Base-by-base conservation (phyloP, 2,329 filamentous ascomycete species). In the Diplodia corticola region DNA sequence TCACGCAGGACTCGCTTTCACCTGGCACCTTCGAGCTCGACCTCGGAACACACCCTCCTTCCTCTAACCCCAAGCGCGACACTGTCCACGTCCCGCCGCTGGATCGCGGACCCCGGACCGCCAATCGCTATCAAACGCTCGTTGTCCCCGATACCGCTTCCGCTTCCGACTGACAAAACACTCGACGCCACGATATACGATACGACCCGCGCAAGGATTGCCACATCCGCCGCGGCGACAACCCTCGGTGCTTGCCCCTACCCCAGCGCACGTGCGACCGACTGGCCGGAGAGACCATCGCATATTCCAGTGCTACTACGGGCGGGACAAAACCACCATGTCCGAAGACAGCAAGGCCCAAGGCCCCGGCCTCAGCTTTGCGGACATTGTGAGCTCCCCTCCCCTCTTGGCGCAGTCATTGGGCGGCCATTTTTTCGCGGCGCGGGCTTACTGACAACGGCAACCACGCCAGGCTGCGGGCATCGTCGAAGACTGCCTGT, bases 401-500 rank as follows among this genome's bases (percentile, higher is more conserved):
- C 20, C n/a, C 40, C 40, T n/a, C 33, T 35, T 10, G 33, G 40
- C 40, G n/a, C 40, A 44, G 12, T 37, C 35, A 57, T 37, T 28
- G 26, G 33, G 33, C 2, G 33, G 33, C 2, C 33, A 40, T 13
- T 9, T 15, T 22, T 17, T 22, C n/a, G 37, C n/a, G 30, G 30
- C n/a, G 12, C n/a, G 20, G 3, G 40, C 20, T 48, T 33, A 10
- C 46, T 63, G n/a, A 65, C 24, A n/a, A 10, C 10, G 35, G 28
- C 13, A 30, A 30, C 17, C 12, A 30, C 33, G 50, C 24, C 63
- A 78, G 77, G 77, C 75, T 9, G 71, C 67, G 46, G 71, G 75
- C 33, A 85, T 94, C 68, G 84, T 94, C 73, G 89, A 93, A 73
- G 90, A 93, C 74, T 79, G 89, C 65, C 81, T 94, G 68, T 88